Conservation (phyloP, 179 eudicot genomes). For the Camellia oleifera region DNA sequence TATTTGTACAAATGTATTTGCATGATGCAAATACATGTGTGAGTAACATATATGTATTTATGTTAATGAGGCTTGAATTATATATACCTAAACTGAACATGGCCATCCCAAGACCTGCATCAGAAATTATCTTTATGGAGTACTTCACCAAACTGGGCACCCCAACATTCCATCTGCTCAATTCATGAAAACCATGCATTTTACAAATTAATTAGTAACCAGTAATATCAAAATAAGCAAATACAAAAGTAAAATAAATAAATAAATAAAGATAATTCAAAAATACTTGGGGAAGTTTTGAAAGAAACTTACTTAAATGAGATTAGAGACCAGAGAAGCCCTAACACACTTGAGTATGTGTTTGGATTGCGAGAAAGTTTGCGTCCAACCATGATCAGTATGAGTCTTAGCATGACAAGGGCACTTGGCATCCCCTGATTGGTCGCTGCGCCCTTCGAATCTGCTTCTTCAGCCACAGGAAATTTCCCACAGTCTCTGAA, state of each 20-base stretch:
- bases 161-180: constrained; percentile 53
- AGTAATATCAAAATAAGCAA: too few species aligned
- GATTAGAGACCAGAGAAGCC: constrained; percentile 58
- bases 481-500: constrained; percentile 31
- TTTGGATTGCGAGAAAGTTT: constrained; percentile 68
- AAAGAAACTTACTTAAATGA: constrained; percentile 42
- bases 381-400: constrained; percentile 54
- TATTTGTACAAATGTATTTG: too few species aligned
- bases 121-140: constrained; percentile 56
- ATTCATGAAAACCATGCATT: neutral
- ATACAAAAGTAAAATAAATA: neutral
- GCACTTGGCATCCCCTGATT: constrained; percentile 47
- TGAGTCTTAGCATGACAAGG: constrained; percentile 48
- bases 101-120: constrained; percentile 78
- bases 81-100: constrained; percentile 71
- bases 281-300: neutral
- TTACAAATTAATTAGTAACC: neutral
- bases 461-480: constrained; percentile 20
- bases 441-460: neutral
- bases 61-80: neutral
- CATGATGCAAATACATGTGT: too few species aligned
- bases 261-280: neutral
- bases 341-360: constrained; percentile 56
- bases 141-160: constrained; percentile 53
- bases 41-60: too few species aligned